Percentiles rank a stretch among this genome's conserved stretches.
phyloP scores from a whole-genome alignment of 1,284 basidiomycete species.

The Ceratobasidium theobromae region DNA sequence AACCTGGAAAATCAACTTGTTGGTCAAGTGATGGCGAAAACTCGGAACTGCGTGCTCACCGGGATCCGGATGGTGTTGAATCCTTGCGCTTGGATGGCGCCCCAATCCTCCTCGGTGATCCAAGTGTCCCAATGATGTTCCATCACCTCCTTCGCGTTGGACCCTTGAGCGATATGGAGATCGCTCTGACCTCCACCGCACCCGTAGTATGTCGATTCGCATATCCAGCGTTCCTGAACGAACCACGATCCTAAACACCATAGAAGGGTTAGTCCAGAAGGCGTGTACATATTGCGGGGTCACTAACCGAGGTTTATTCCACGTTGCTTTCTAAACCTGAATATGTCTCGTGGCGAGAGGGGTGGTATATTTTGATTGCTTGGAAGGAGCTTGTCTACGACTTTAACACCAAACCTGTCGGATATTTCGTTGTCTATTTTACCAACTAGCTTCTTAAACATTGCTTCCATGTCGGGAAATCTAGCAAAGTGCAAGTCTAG shows the following conservation, averaged over 20 bases:
- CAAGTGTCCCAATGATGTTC: constrained; percentile 83
- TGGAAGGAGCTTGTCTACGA: neutral
- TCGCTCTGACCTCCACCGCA: constrained; percentile 59
- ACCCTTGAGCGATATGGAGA: constrained; percentile 69
- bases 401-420: neutral
- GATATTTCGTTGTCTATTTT: constrained; percentile 23
- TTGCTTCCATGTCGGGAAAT: neutral
- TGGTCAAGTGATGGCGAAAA: neutral
- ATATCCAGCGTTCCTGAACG: constrained; percentile 55
- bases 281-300: constrained; percentile 36
- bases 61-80: constrained; percentile 85
- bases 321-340: constrained; percentile 72
- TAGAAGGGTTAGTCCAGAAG: constrained; percentile 8
- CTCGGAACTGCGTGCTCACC: constrained; percentile 49
- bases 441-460: constrained; percentile 5
- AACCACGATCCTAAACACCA: constrained; percentile 65
- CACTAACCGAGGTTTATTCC: constrained; percentile 78
- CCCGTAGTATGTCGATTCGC: constrained; percentile 42
- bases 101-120: constrained; percentile 70
- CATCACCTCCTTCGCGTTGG: constrained; percentile 60
- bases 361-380: neutral
- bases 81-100: constrained; percentile 71
- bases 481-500: neutral
- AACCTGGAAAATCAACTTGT: constrained; percentile 53
- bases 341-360: constrained; percentile 46